These are phyloP conservation scores for Cyclanthera cordifolia DNA, from an alignment of 306 rosid genomes.

Conservation along the genomic window DNA sequence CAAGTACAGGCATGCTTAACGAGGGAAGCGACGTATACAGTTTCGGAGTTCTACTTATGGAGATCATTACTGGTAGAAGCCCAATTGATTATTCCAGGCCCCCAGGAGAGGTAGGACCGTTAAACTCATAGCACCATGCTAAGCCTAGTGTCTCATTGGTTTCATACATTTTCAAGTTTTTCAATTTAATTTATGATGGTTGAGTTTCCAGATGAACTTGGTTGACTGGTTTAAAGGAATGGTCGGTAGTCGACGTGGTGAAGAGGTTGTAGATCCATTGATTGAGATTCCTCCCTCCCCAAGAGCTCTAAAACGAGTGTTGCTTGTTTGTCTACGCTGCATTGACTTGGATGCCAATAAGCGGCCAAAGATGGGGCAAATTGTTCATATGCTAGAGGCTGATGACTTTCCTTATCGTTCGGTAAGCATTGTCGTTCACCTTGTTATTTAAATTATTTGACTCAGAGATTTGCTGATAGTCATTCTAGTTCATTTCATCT, in stretches of 20 bases:
- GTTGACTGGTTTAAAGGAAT: slow-evolving; percentile 91
- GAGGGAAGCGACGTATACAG: slow-evolving; percentile 93
- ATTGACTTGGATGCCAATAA: slow-evolving; percentile 73
- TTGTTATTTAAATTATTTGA: neutral
- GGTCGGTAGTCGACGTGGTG: slow-evolving; percentile 82
- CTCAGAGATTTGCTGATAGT: neutral
- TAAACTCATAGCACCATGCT: neutral
- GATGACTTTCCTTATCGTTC: slow-evolving; percentile 90
- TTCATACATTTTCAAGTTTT: neutral
- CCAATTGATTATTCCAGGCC: slow-evolving; percentile 87
- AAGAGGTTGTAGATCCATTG: slow-evolving; percentile 65
- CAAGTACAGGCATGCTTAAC: slow-evolving; percentile 91
- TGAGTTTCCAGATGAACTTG: slow-evolving; percentile 72
- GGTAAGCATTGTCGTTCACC: slow-evolving; percentile 29
- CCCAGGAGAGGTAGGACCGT: slow-evolving; percentile 65
- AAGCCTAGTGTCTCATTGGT: neutral
- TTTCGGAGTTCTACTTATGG: slow-evolving; percentile 92
- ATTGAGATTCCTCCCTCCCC: slow-evolving; percentile 65
- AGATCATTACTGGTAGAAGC: slow-evolving; percentile 89
- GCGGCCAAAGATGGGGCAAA: slow-evolving; percentile 97
- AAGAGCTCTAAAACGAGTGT: slow-evolving; percentile 64
- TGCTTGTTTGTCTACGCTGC: slow-evolving; percentile 83
- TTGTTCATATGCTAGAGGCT: slow-evolving; percentile 92
- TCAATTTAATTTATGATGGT: neutral
- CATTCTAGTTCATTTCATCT: neutral